A percentile compares a stretch with the other conserved stretches of the same genome.
Conservation (phyloP, 768 basidiomycete species). For the Amanita pallidorosea region DNA sequence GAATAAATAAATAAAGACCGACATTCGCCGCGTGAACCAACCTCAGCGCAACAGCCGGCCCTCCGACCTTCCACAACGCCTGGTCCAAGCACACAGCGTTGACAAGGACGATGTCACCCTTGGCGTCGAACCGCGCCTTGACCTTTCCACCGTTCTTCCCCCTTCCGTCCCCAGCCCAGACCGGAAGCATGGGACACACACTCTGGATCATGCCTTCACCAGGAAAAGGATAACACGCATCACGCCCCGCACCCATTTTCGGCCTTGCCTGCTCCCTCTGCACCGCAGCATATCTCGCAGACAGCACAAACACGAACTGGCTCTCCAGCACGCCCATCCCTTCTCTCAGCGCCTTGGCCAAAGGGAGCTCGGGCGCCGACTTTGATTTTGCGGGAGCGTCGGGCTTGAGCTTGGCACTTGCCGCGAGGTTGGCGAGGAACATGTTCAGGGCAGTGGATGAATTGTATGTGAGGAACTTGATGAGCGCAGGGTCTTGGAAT, state of each 20-base stretch:
- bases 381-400: background rate
- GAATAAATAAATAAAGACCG: constrained; percentile 1
- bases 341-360: constrained; percentile 11
- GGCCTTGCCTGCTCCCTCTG: background rate
- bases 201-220: constrained; percentile 5
- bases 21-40: constrained; percentile 73
- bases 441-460: constrained; percentile 79
- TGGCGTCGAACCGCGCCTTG: constrained; percentile 12
- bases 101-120: constrained; percentile 52
- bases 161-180: background rate
- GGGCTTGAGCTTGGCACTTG: constrained; percentile 12
- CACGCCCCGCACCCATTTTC: background rate
- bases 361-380: background rate
- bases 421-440: constrained; percentile 41
- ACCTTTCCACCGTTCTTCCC: constrained; percentile 4
- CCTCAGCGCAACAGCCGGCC: constrained; percentile 60
- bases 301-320: constrained; percentile 30
- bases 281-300: constrained; percentile 13
- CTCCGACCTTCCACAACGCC: constrained; percentile 76
- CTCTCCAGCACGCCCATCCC: constrained; percentile 28
- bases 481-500: constrained; percentile 61
- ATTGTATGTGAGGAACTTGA: constrained; percentile 77
- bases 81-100: constrained; percentile 58
- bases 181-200: background rate
- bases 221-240: background rate